Evolutionary conservation across 164 flowering plant species (phyloP).

Genomic region (Magnolia kwangsiensis): DNA sequence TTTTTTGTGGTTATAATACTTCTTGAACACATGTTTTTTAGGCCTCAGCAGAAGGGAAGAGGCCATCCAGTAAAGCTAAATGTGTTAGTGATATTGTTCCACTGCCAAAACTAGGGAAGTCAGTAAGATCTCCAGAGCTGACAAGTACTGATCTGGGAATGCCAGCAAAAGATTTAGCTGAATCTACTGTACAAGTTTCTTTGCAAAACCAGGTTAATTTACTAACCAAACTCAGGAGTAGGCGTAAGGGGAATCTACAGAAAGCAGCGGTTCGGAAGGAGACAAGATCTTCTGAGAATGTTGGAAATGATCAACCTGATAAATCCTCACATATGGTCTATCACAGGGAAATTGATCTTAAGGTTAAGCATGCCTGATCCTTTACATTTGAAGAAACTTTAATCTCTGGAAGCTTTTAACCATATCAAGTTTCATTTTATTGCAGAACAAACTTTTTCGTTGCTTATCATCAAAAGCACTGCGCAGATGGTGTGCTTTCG

Average conservation of each 20-base stretch:
- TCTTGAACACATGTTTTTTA: constrained; percentile 11
- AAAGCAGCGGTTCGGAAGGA: constrained; percentile 30
- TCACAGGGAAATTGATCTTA: constrained; percentile 33
- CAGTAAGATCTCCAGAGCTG: constrained; percentile 34
- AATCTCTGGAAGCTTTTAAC: neutral
- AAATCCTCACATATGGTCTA: constrained; percentile 21
- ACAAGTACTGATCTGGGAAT: constrained; percentile 38
- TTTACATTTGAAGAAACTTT: constrained; percentile 1
- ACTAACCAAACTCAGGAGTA: constrained; percentile 57
- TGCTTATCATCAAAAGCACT: constrained; percentile 53
- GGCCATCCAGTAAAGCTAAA: constrained; percentile 33
- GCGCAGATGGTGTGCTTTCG: constrained; percentile 84
- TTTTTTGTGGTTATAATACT: too few relatives aligned
- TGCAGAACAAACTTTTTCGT: constrained; percentile 61
- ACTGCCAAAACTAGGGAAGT: constrained; percentile 34
- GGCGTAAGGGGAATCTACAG: constrained; percentile 55
- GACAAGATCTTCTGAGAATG: constrained; percentile 31
- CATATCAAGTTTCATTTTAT: neutral
- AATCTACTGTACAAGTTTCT: constrained; percentile 38
- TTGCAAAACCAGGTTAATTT: constrained; percentile 29
- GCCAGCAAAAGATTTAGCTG: constrained; percentile 33
- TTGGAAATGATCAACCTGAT: constrained; percentile 25
- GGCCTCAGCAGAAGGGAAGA: constrained; percentile 39
- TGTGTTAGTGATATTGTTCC: constrained; percentile 33
- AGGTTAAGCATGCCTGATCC: constrained; percentile 29